Evolutionary conservation across 164 flowering plant genomes (phyloP), one percentile per base, ranked within the genome.

Genomic region (Sextonia rubra): DNA sequence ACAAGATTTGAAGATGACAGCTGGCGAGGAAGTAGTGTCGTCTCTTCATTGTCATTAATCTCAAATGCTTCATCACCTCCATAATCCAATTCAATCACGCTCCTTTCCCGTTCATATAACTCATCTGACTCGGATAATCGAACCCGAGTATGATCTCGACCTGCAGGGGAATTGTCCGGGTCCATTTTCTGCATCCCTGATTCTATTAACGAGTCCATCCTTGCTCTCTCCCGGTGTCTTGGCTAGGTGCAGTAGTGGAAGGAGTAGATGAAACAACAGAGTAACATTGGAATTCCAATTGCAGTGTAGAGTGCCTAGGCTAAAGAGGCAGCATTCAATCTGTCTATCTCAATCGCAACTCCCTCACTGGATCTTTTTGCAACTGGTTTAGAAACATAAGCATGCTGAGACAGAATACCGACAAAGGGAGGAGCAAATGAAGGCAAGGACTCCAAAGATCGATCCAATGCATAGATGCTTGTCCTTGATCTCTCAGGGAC

Each of bases 341-440:
- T 77, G 78, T 94, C 94, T 55, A 87, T 84, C n/a, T 85, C 83
- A 60, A 89, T 80, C 74, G 82, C 85, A 78, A 79, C 88, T 3
- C 85, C 79, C 65, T 61, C 70, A 17, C 72, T 80, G 17, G 90
- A 84, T 70, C 90, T 92, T 71, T 83, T 26, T 2, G 88, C 77
- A 37, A 87, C 66, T 1, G 96, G 93, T 80, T 83, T 87, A 68
- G 86, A 94, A 18, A 97, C 97, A 74, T 87, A 94, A 32, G 84
- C 89, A 77, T 83, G 87, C 73, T 91, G 92, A 69, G 97, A 85
- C 74, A 94, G 73, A 25, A 91, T 69, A 15, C 97, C 98, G 64
- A 94, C 98, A 15, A 89, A 74, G 6, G 97, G 94, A n/a, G 98
- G 98, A 71, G 98, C 97, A 85, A 94, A 94, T 25, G 98, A 94